Percentiles rank a stretch among this genome's conserved stretches.
Evolutionary conservation across 2,329 filamentous ascomycete species (phyloP).

Genomic region (Sporothrix inflata): DNA sequence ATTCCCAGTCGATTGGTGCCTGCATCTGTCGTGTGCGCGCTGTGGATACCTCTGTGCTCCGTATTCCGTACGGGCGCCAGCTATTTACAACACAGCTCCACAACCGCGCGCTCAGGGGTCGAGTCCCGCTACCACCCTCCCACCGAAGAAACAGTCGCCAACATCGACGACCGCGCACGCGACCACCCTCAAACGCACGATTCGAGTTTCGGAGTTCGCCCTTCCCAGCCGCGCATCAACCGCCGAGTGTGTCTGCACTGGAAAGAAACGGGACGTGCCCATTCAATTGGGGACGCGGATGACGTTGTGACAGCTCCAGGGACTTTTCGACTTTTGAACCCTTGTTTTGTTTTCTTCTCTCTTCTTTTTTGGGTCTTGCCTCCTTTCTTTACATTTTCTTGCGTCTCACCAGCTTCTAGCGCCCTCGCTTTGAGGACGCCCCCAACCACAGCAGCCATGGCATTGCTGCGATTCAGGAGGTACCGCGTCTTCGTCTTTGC

Average conservation of each 20-base stretch:
- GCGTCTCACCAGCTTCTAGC: background rate
- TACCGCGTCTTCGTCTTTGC: conserved; percentile 64
- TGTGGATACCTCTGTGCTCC: background rate
- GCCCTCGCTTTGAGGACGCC: background rate
- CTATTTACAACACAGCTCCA: conserved; percentile 12
- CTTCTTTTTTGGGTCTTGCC: conserved; percentile 10
- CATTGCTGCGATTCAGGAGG: conserved; percentile 61
- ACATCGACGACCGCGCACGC: conserved; percentile 19
- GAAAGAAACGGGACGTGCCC: background rate
- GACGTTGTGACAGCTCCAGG: conserved; percentile 4
- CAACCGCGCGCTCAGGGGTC: conserved; percentile 7
- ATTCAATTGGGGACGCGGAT: conserved; percentile 10
- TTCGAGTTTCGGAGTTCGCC: conserved; percentile 21
- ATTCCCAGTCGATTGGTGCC: background rate
- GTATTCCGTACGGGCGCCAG: conserved; percentile 2
- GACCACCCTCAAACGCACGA: conserved; percentile 21
- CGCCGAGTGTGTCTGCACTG: background rate
- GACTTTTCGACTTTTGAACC: background rate
- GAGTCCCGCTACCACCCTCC: background rate
- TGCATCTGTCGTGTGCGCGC: background rate
- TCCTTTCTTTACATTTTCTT: background rate
- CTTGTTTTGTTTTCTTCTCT: background rate
- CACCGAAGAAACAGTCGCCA: background rate
- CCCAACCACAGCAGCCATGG: conserved; percentile 12
- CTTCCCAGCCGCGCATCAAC: conserved; percentile 19